Conservation (phyloP, 768 basidiomycete genomes). For the Suillus luteus region DNA sequence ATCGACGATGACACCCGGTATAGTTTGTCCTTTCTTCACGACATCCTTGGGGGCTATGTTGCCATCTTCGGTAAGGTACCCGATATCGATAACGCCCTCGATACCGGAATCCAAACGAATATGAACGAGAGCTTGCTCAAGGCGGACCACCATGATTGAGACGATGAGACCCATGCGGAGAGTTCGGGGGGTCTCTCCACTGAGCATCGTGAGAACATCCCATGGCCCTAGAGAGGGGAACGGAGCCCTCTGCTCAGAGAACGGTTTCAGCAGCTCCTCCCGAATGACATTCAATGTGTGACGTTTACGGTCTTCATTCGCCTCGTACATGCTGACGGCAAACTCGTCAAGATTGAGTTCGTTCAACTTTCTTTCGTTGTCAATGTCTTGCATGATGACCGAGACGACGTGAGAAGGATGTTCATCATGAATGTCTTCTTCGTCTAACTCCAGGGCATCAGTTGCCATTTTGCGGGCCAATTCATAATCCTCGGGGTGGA, state of each 20-base stretch:
- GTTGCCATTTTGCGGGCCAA: constrained; percentile 98
- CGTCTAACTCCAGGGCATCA: constrained; percentile 95
- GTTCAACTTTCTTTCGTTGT: constrained; percentile 77
- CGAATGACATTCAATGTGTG: constrained; percentile 88
- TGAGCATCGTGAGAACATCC: constrained; percentile 94
- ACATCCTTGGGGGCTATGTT: constrained; percentile 44
- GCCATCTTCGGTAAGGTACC: constrained; percentile 56
- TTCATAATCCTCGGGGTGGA: constrained; percentile 98
- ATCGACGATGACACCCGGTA: constrained; percentile 77
- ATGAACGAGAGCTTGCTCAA: constrained; percentile 49
- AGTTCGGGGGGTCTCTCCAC: constrained; percentile 84
- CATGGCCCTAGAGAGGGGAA: constrained; percentile 68
- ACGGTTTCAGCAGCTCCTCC: constrained; percentile 80
- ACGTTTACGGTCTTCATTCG: constrained; percentile 83
- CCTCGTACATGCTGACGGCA: constrained; percentile 86
- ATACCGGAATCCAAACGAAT: constrained; percentile 93
- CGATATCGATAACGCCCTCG: constrained; percentile 71
- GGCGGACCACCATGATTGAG: constrained; percentile 67
- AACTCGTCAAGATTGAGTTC: constrained; percentile 96
- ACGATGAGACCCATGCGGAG: constrained; percentile 80
- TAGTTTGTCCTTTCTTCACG: constrained; percentile 76
- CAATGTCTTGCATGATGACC: constrained; percentile 79
- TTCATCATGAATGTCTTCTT: constrained; percentile 91
- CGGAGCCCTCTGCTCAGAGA: constrained; percentile 66
- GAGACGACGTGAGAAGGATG: constrained; percentile 90